Evolutionary conservation across 768 basidiomycete species (phyloP).

Genomic region (Clavulina sp.): DNA sequence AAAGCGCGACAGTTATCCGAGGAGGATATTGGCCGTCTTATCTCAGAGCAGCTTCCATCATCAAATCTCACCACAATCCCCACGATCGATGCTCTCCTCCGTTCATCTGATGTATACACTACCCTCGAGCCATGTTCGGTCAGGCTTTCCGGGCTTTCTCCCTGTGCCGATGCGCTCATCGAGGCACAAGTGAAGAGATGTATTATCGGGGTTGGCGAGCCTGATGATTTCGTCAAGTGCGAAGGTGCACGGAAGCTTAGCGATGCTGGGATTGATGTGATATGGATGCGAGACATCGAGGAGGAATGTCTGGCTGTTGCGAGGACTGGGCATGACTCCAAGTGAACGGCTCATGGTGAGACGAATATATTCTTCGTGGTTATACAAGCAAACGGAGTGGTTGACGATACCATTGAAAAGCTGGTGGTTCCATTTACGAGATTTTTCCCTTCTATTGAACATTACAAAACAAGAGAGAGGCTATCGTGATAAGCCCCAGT

Average conservation of each 20-base stretch:
- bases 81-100: slow-evolving; percentile 32
- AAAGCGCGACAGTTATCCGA: slow-evolving; percentile 40
- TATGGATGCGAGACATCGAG: slow-evolving; percentile 61
- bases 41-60: slow-evolving; percentile 17
- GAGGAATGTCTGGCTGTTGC: slow-evolving; percentile 68
- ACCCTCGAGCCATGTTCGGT: slow-evolving; percentile 94
- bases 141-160: slow-evolving; percentile 67
- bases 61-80: slow-evolving; percentile 16
- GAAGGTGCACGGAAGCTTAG: slow-evolving; percentile 63
- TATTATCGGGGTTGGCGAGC: slow-evolving; percentile 79
- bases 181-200: slow-evolving; percentile 52
- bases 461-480: no score
- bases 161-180: slow-evolving; percentile 76
- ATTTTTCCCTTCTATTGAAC: no score
- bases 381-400: no score
- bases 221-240: slow-evolving; percentile 85
- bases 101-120: slow-evolving; percentile 65
- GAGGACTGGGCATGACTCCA: slow-evolving; percentile 24
- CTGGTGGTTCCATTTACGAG: no score
- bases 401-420: no score
- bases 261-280: slow-evolving; percentile 53
- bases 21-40: slow-evolving; percentile 27
- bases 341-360: no score
- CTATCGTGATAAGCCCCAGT: no score
- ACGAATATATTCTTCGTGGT: not conserved